Evolutionary conservation across 129 eudicot genomes (phyloP), one percentile per base, ranked within the genome.

Genomic region (Flaveria sonorensis): DNA sequence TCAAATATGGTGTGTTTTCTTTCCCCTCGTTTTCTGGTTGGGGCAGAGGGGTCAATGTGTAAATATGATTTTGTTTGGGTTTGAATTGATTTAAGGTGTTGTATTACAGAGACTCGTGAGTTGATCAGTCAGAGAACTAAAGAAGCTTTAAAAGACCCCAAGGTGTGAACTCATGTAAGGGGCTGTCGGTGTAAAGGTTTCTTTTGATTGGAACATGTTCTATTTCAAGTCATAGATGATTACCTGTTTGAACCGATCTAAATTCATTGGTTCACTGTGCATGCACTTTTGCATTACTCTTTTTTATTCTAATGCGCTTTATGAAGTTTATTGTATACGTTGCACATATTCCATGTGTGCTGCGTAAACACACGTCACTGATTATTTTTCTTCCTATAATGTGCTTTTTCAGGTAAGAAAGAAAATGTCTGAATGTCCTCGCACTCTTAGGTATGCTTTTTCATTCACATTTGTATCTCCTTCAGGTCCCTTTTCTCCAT

Each of bases 91-190:
- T 75, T 43, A 30, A 30, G 62, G 74, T 76, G 30, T 47, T 63
- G 23, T 73, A 16, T 57, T 81, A 85, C 92, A 94, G 98, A 87
- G 85, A 94, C 97, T 74, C 89, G 96, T 45, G 87, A 85, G 81
- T 84, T 75, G 78, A 94, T 94, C 85, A 84, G 88, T 21, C 70
- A 75, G 71, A 89, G 88, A 77, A 91, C 96, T 43, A 88, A 72
- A 79, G 98, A 89, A 86, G 98, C 98, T 79, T 72, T 94, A 87
- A 91, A 84, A 59, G 93, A 94, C 79, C 98, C 98, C 93, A 91
- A 94, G 98, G 98, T 94, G 98, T 94, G 97, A 91, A 89, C 93
- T 89, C 92, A 83, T 86, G 96, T 93, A 93, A 90, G 96, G 81
- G 84, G 87, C 85, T 72, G 67, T 77, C 60, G 40, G 70, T 79